Evolutionary conservation across 1,284 basidiomycete species (phyloP).

Genomic region (Cerioporus squamosus): DNA sequence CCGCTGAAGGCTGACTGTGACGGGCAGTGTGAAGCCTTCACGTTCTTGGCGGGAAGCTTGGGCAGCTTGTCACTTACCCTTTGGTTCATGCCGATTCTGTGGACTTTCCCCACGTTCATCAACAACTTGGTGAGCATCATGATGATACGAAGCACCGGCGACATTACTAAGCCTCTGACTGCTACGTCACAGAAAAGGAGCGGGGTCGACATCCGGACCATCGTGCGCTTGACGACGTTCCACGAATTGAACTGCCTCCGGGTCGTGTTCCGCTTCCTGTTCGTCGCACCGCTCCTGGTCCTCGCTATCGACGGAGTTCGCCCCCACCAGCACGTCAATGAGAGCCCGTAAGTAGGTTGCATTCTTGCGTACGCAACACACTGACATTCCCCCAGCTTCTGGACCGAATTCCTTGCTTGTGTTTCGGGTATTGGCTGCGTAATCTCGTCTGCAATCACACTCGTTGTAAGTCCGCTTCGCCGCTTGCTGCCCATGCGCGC

Average conservation of each 20-base stretch:
- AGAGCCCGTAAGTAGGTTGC: constrained; percentile 46
- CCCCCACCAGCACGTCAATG: constrained; percentile 65
- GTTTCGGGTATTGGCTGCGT: constrained; percentile 60
- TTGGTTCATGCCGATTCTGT: constrained; percentile 73
- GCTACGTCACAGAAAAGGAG: constrained; percentile 46
- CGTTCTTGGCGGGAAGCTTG: constrained; percentile 69
- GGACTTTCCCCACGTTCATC: constrained; percentile 69
- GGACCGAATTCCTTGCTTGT: constrained; percentile 64
- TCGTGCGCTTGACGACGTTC: constrained; percentile 75
- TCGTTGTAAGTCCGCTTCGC: constrained; percentile 55
- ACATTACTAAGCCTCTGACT: neutral
- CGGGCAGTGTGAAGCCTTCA: constrained; percentile 66
- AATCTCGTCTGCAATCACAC: constrained; percentile 73
- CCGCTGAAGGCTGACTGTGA: neutral
- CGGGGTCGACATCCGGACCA: constrained; percentile 62
- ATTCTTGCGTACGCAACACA: neutral
- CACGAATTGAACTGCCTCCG: constrained; percentile 77
- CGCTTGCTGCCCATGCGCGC: neutral
- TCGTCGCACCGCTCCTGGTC: constrained; percentile 63
- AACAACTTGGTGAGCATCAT: constrained; percentile 52
- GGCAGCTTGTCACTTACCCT: constrained; percentile 68
- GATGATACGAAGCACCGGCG: neutral
- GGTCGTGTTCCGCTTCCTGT: constrained; percentile 70
- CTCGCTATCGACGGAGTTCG: constrained; percentile 70
- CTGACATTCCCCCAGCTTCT: constrained; percentile 19